A percentile compares a stretch with the other conserved stretches of the same genome.
Conservation (phyloP, 2,329 filamentous ascomycete species). For the Hypomyces rosellus region DNA sequence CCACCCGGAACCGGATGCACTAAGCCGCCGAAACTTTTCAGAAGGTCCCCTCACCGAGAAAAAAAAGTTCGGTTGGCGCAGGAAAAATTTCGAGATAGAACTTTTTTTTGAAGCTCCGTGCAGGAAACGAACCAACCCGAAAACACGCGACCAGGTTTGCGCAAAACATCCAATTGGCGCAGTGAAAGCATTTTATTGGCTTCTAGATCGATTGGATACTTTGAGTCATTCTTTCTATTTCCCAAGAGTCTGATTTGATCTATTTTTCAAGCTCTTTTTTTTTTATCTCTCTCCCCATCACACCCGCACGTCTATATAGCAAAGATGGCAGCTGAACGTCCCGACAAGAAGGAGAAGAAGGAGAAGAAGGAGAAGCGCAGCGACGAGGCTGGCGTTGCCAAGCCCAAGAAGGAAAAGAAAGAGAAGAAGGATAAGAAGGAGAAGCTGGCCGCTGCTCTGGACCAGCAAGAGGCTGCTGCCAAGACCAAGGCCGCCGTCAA, state of each 20-base stretch:
- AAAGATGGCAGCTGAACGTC: conserved; percentile 42
- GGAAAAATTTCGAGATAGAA: conserved; percentile 22
- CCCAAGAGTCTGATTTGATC: neutral
- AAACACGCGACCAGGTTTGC: conserved; percentile 8
- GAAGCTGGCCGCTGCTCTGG: conserved; percentile 59
- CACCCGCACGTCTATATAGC: conserved; percentile 12
- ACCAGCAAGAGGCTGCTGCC: conserved; percentile 49
- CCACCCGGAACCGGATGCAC: conserved; percentile 26
- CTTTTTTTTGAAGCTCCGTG: conserved; percentile 12
- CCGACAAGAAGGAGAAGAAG: conserved; percentile 50
- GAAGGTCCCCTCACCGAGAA: conserved; percentile 24
- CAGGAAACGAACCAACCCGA: conserved; percentile 8
- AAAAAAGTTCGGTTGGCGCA: conserved; percentile 25
- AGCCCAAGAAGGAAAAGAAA: conserved; percentile 54
- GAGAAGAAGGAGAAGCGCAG: conserved; percentile 56
- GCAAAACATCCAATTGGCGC: conserved; percentile 9
- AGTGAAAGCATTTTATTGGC: neutral
- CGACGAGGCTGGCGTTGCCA: conserved; percentile 47
- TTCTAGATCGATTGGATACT: neutral
- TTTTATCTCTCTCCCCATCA: neutral
- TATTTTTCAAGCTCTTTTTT: neutral
- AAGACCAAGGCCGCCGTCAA: conserved; percentile 31
- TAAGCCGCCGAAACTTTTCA: conserved; percentile 22
- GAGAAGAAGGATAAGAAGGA: conserved; percentile 70
- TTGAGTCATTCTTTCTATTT: neutral